Evolutionary conservation across 2,329 filamentous ascomycete genomes (phyloP), one percentile per base, ranked within the genome.

Genomic region (Clarireedia hainanense): DNA sequence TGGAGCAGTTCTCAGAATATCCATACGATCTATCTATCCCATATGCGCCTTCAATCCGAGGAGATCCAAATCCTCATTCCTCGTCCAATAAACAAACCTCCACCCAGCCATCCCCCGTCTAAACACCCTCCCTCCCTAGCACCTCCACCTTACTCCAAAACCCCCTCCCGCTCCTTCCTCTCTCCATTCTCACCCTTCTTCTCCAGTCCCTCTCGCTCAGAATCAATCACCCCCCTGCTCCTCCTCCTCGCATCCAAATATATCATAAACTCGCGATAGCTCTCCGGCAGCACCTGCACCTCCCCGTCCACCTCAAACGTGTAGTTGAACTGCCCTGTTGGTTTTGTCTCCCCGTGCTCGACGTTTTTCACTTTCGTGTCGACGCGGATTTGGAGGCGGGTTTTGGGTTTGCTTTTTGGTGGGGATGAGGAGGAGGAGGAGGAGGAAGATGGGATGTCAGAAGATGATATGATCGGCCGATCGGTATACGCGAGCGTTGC

Each of bases 271-370:
- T 73, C 63, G 4, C 61, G 63, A 61, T 73, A 73, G 1, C 65
- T 67, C 60, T 68, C 64, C 4, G 85, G 85, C 74, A 88, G 81
- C 20, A 88, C 80, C 63, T 81, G 78, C 47, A 88, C 75, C 62
- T 85, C 79, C 64, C 76, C 80, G 55, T 83, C 79, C 2, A 88
- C 83, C 53, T 78, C 75, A 66, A 88, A 88, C 0, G 85, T 88
- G 65, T 88, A 88, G 64, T 87, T 86, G 71, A 89, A 88, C 60
- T 84, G 81, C 0, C 85, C 85, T 0, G 85, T 88, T 2, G 83
- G 81, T 65, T 85, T 86, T 54, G 79, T 79, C 57, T 76, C 76
- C 5, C 82, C 84, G 64, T 88, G 84, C 69, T 87, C 84, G 5
- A 88, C 80, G 68, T 87, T 80, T 20, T 83, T 74, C 4, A 88